Conservation (phyloP, 805 yeast species). For the Candida methanosorbosa region DNA sequence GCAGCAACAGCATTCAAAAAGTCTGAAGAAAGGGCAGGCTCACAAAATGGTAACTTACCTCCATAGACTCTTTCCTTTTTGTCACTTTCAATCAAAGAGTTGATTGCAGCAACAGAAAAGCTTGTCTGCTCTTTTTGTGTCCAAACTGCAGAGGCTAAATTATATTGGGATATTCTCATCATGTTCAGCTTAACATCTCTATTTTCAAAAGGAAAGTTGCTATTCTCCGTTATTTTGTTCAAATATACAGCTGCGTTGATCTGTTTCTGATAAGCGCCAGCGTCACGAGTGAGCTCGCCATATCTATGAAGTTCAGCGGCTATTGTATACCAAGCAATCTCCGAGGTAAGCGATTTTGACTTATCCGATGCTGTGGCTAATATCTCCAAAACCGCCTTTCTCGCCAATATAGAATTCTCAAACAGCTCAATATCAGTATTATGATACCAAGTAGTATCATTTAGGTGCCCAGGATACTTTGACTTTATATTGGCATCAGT, state of each 20-base stretch:
- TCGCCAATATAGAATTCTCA: constrained; percentile 35
- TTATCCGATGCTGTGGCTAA: too few relatives aligned
- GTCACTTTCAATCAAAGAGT: constrained; percentile 18
- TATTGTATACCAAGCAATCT: too few relatives aligned
- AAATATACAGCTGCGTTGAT: constrained; percentile 40
- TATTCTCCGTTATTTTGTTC: constrained; percentile 25
- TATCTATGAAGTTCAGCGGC: constrained; percentile 34
- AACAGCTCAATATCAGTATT: constrained; percentile 23
- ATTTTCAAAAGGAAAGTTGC: constrained; percentile 4
- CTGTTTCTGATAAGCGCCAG: constrained; percentile 37
- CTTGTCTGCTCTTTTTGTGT: constrained; percentile 40
- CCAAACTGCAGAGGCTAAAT: constrained; percentile 62
- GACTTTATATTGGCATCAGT: constrained; percentile 4
- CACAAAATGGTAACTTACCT: too few relatives aligned
- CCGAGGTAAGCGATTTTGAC: too few relatives aligned
- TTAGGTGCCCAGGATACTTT: not conserved
- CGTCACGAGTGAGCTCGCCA: constrained; percentile 30
- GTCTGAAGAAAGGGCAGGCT: constrained; percentile 2
- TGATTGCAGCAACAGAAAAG: constrained; percentile 49
- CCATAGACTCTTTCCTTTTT: constrained; percentile 1
- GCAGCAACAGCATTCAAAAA: constrained; percentile 19
- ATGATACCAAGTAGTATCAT: constrained; percentile 28
- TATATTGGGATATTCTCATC: constrained; percentile 26
- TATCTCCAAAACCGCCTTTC: constrained; percentile 32
- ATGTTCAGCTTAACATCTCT: constrained; percentile 5